Base-by-base conservation (phyloP, 108 stramenopile species). In the Nitzschia sp. region DNA sequence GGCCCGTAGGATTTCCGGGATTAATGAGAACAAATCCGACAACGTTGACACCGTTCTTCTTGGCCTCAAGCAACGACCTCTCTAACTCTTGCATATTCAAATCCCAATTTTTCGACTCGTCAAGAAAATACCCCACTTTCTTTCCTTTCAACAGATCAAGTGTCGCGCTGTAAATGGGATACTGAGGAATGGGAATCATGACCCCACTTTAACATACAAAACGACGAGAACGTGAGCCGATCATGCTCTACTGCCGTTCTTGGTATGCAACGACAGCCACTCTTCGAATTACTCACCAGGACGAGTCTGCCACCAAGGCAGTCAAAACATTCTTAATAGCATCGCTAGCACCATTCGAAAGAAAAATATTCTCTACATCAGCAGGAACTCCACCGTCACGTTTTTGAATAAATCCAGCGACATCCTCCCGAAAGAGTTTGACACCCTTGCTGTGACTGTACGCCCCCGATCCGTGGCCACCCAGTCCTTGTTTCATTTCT, bases 101-200 rank as follows among this genome's bases (percentile, higher is more conserved):
- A 33, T 82, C 84, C 98, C 98, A 99, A 36, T 67, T 86, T 5
- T 71, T 71, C 19, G 75, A 68, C 74, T 99, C 98, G 46, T 94
- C 84, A 9, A 99, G 84, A 59, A 77, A 91, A 74, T 99, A 99
- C 1, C 92, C 93, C 21, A 96, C 96, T 66, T 95, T 82, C 24
- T 82, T 70, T 32, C 95, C 98, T 11, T 85, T 86, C 17, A 91
- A 63, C 46, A 97, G 66, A n/a, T 95, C 93, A 13, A 94, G 72
- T 8, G 86, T 78, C 15, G 98, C 97, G 34, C 94, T 95, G 71
- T 99, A 99, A 25, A 99, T 85, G 5, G 98, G 98, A 68, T 98
- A 99, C 78, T 99, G 98, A 4, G 98, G 98, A 36, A 95, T 97
- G 19, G 98, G 98, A 27, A 94, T 93, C 85, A 99, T 88, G 47